A percentile compares a stretch with the other conserved stretches of the same genome.
These are phyloP conservation scores for Herpetomonas samuelpessoai DNA, from an alignment of 208 protist species.

Conservation along the genomic window DNA sequence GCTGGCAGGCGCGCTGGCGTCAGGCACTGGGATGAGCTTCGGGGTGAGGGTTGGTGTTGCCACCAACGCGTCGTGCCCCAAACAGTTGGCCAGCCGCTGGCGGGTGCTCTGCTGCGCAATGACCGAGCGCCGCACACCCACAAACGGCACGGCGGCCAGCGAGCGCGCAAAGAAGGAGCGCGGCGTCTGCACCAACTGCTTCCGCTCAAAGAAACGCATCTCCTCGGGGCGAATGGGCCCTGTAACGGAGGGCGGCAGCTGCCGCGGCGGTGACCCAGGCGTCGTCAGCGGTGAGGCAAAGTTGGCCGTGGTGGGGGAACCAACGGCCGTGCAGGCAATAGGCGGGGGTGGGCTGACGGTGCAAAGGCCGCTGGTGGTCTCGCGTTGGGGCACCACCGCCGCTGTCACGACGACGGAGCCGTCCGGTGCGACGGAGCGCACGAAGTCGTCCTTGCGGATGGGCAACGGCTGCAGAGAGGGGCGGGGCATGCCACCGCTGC, in stretches of 20 bases:
- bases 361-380: not conserved
- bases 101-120: slow-evolving; percentile 20
- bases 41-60: too few relatives aligned
- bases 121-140: slow-evolving; percentile 28
- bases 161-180: slow-evolving; percentile 35
- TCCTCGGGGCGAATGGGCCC: slow-evolving; percentile 27
- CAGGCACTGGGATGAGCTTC: too few relatives aligned
- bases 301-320: not conserved
- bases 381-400: too few relatives aligned
- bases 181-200: slow-evolving; percentile 17
- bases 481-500: too few relatives aligned
- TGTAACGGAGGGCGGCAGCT: slow-evolving; percentile 1
- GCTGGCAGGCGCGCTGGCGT: too few relatives aligned
- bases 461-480: not conserved
- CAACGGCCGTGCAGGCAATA: not conserved
- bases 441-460: not conserved
- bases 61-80: too few relatives aligned
- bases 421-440: not conserved
- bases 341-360: not conserved
- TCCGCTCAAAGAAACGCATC: slow-evolving; percentile 29
- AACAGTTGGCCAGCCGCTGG: slow-evolving; percentile 16
- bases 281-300: not conserved
- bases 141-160: slow-evolving; percentile 30
- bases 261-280: not conserved
- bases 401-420: not conserved